A percentile compares a stretch with the other conserved stretches of the same genome.
phyloP scores from a whole-genome alignment of 345 rosid species.

The Pistacia vera region DNA sequence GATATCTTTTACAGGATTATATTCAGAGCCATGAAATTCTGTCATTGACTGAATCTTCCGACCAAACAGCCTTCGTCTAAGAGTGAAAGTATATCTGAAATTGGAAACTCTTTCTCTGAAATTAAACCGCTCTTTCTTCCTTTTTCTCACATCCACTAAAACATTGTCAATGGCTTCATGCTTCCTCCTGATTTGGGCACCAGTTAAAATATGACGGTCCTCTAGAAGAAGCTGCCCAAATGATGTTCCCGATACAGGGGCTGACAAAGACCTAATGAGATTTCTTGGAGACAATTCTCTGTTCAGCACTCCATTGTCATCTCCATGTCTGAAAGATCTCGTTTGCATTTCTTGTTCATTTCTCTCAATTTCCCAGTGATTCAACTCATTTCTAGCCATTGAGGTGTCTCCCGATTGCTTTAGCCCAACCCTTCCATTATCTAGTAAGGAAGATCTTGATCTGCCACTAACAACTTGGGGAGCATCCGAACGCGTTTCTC shows the following conservation, averaged over 20 bases:
- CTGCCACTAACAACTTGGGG: conserved; percentile 32
- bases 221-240: conserved; percentile 89
- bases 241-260: conserved; percentile 85
- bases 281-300: conserved; percentile 65
- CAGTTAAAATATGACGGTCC: conserved; percentile 75
- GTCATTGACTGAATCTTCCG: conserved; percentile 66
- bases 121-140: conserved; percentile 70
- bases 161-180: conserved; percentile 58
- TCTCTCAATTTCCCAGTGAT: conserved; percentile 34
- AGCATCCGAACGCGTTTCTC: conserved; percentile 38
- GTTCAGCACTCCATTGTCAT: conserved; percentile 30
- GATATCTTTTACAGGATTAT: conserved; percentile 55
- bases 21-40: conserved; percentile 47
- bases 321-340: conserved; percentile 49
- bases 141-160: conserved; percentile 39
- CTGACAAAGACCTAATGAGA: conserved; percentile 76
- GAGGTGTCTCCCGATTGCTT: conserved; percentile 28
- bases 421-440: conserved; percentile 30
- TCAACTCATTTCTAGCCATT: conserved; percentile 26
- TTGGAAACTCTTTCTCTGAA: conserved; percentile 76
- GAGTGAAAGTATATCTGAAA: conserved; percentile 58
- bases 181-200: conserved; percentile 84
- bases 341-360: conserved; percentile 50
- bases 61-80: conserved; percentile 71
- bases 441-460: conserved; percentile 41